Base-by-base conservation (phyloP, 2,329 filamentous ascomycete species). In the Plenodomus lindquistii region DNA sequence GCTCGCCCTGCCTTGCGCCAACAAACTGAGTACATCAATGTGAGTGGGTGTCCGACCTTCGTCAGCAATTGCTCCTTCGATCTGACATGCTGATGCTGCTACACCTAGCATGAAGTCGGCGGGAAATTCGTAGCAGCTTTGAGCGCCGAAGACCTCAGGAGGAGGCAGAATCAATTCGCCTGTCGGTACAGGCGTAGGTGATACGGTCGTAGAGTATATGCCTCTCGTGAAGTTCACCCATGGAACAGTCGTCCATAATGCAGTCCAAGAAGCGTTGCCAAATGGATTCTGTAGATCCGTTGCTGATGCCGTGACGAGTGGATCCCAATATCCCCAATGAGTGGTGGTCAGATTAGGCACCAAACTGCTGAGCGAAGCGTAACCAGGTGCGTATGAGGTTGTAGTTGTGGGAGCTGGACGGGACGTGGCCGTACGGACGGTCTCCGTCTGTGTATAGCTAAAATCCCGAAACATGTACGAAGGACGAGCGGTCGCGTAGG, bases 81-180 rank as follows among this genome's bases (percentile, higher is more conserved):
- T 65, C 15, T 68, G 65, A 1, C 57, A 50, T 1, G 63, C 65
- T 21, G 62, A 61, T 16, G 54, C 62, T 11, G 65, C 59, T 16
- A 68, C 65, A 9, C 65, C 65, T 11, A 67, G 57, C 56, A 67
- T 63, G 43, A 82, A 81, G 34, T 73, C 73, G 2, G 73, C 60
- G 0, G 79, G 78, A 24, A 84, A 81, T 17, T 71, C 74, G 39
- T 79, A 77, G 54, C 79, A 81, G 15, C 79, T 71, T 17, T 72
- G 69, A 37, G 79, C 75, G 0, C 71, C 72, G 46, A 81, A 79
- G 49, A 80, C 81, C 40, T 80, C 76, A 1, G 71, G 62, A 0
- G 83, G 82, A 0, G 82, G 83, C 0, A 83, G 72, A 5, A 84
- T 69, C 1, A 85, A 73, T 47, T 85, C 80, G 44, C 70, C 78